These are phyloP conservation scores for Daldinia childiae DNA, from an alignment of 495 filamentous ascomycete species.

Conservation along the genomic window DNA sequence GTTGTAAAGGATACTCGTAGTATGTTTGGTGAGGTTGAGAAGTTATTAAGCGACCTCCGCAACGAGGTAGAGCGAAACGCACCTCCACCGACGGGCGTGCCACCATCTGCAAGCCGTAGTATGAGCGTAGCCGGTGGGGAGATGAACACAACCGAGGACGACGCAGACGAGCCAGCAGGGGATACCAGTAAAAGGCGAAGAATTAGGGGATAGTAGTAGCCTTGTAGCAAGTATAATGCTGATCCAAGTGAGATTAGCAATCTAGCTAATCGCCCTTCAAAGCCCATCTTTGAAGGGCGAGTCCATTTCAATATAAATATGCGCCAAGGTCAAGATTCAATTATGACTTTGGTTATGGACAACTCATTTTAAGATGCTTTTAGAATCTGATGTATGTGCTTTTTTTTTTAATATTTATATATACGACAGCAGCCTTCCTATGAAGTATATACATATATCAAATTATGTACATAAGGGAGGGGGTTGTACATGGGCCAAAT, in stretches of 20 bases:
- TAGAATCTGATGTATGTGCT: background rate
- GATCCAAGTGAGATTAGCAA: background rate
- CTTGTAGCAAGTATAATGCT: background rate
- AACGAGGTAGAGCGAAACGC: conserved; percentile 47
- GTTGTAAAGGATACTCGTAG: conserved; percentile 82
- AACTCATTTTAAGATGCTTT: background rate
- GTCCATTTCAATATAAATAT: conserved; percentile 14
- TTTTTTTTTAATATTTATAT: background rate
- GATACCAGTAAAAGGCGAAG: conserved; percentile 43
- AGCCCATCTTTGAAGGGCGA: background rate
- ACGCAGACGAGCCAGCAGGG: conserved; percentile 41
- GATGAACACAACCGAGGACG: conserved; percentile 40
- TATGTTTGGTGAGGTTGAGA: conserved; percentile 84
- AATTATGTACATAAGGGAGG: background rate
- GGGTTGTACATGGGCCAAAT: conserved; percentile 4
- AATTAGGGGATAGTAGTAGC: conserved; percentile 40
- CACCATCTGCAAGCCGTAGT: conserved; percentile 43
- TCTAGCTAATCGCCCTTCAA: conserved; percentile 4
- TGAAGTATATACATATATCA: background rate
- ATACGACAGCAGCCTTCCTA: background rate
- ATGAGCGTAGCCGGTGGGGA: conserved; percentile 43
- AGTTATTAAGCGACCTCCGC: conserved; percentile 60
- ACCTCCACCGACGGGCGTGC: conserved; percentile 33
- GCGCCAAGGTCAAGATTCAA: conserved; percentile 1
- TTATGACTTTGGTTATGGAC: conserved; percentile 9